These are phyloP conservation scores for Candida frijolesensis DNA, from an alignment of 1,139 yeast species.

Conservation along the genomic window DNA sequence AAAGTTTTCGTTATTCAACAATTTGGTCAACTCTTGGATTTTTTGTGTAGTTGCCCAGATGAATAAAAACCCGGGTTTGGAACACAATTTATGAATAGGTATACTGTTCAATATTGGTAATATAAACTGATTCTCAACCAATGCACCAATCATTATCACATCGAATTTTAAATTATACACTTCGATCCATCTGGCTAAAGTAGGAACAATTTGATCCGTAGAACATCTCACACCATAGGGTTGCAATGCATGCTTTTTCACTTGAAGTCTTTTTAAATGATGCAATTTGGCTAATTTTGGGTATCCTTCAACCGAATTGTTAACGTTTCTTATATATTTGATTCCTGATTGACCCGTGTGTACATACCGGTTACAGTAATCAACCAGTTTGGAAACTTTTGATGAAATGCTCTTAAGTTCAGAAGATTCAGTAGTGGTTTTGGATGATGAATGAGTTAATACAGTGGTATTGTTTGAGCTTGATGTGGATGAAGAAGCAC, in stretches of 20 bases:
- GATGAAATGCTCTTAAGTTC: neutral
- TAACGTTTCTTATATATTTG: constrained; percentile 62
- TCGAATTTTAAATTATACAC: constrained; percentile 68
- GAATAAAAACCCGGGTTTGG: constrained; percentile 84
- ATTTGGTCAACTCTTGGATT: constrained; percentile 60
- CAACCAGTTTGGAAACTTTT: constrained; percentile 38
- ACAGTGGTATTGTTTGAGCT: constrained; percentile 5
- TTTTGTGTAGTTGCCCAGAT: constrained; percentile 84
- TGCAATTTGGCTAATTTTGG: constrained; percentile 77
- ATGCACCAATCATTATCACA: constrained; percentile 88
- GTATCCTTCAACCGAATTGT: constrained; percentile 75
- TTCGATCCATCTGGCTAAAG: constrained; percentile 62
- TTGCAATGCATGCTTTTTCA: constrained; percentile 49
- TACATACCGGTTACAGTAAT: constrained; percentile 70
- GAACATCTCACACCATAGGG: constrained; percentile 68
- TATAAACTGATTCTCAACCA: constrained; percentile 70
- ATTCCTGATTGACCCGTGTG: constrained; percentile 64
- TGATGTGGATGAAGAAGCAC: constrained; percentile 13
- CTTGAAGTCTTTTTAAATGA: constrained; percentile 57
- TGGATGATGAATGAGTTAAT: constrained; percentile 1
- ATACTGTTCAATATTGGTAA: constrained; percentile 60
- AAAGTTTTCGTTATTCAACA: constrained; percentile 62
- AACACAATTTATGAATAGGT: constrained; percentile 72
- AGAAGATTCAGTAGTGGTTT: neutral
- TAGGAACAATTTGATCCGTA: constrained; percentile 54